Base-by-base conservation (phyloP, 169 alveolate species). In the Plasmodium inui region DNA sequence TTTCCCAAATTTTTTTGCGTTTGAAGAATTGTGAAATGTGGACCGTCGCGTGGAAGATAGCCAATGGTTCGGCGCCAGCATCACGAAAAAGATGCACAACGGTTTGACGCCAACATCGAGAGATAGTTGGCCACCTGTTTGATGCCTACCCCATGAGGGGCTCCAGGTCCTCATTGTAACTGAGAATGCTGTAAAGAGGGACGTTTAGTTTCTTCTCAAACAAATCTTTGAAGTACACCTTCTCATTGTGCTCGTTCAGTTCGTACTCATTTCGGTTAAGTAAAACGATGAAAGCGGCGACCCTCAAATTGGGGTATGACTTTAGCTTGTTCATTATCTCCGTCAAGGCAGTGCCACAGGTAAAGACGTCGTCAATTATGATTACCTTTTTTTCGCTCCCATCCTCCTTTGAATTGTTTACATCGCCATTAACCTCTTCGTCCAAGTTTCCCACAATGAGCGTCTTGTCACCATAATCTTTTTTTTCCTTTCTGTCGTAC, bases 401-500 rank as follows among this genome's bases (percentile, higher is more conserved):
- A 0, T 72, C 41, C 14, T 71, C 37, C 32, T 70, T 26, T 39
- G 26, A n/a, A 22, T 84, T 70, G 32, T 78, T 1, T 12, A 22
- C 55, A 37, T 57, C 9, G 53, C n/a, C 44, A 41, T 71, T 67
- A n/a, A 83, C n/a, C 9, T 26, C 46, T 67, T 57, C 85, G 14
- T 57, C 57, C 37, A 72, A 26, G 34, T 82, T 82, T 4, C 93
- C 93, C 8, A 84, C 84, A 22, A 84, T 71, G 78, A 44, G 61
- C 3, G 34, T 71, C 26, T 73, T 72, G 39, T 84, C 93, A 2
- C 93, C 93, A 84, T 84, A 84, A 44, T 84, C 93, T 46, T 84
- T 84, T 84, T 84, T 84, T 73, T 84, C 93, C 39, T 84, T 84
- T 50, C 93, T 73, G n/a, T 84, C 93, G 78, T 84, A 84, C 79